phyloP scores from a whole-genome alignment of 2,329 filamentous ascomycete genomes.

The Colletotrichum cereale region DNA sequence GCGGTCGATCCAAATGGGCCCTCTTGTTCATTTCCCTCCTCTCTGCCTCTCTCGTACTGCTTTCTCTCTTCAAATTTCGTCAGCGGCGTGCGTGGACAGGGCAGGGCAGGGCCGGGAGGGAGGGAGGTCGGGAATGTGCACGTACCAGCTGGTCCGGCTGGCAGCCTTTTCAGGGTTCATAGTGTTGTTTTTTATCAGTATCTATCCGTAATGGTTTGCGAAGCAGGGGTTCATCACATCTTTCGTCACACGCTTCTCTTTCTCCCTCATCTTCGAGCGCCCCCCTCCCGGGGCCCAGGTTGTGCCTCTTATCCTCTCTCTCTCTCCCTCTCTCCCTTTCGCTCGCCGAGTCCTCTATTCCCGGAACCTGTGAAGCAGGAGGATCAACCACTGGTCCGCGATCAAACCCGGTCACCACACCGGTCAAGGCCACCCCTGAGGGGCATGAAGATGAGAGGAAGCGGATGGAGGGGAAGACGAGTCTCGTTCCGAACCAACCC shows the following conservation, averaged over 20 bases:
- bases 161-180: constrained; percentile 24
- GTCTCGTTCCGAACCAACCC: constrained; percentile 21
- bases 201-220: constrained; percentile 12
- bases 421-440: constrained; percentile 26
- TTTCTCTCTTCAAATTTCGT: background rate
- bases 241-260: constrained; percentile 17
- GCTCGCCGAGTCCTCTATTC: constrained; percentile 23
- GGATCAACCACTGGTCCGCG: constrained; percentile 21
- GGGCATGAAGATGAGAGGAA: background rate
- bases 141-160: constrained; percentile 24
- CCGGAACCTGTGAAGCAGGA: constrained; percentile 33
- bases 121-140: constrained; percentile 23
- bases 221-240: constrained; percentile 28
- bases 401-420: constrained; percentile 31
- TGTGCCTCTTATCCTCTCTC: background rate
- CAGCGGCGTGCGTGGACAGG: background rate
- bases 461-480: constrained; percentile 9
- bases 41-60: background rate
- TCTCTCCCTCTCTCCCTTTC: no score
- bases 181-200: no score
- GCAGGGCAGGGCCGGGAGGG: background rate
- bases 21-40: background rate
- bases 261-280: background rate
- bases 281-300: background rate
- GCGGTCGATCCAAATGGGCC: background rate